Evolutionary conservation across 2,329 filamentous ascomycete species (phyloP), one percentile per base, ranked within the genome.

Genomic region (Berkeleyomyces basicola): DNA sequence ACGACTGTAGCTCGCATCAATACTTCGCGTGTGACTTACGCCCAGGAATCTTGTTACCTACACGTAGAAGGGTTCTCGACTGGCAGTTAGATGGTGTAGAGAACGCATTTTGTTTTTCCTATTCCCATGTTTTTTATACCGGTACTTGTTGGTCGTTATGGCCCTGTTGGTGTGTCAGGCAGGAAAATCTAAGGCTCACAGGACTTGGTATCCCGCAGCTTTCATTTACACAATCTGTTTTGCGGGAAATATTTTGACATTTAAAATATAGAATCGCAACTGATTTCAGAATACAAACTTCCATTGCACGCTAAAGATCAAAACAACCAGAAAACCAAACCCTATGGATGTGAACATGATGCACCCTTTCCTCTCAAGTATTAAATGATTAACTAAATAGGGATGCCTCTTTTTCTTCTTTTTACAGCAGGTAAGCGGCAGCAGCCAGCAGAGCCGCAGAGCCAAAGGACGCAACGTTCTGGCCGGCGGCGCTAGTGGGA

Each of bases 1-100:
- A 84, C 80, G 66, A 78, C 75, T 64, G 80, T 84, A 2, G 78
- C 78, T 1, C 72, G 71, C 11, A 62, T 65, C 16, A 61, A 65
- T 61, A 43, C 33, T 23, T 44, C 49, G 14, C 55, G 63, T 9
- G 61, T 57, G 7, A 44, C 3, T 5, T 40, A 61, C 10, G 61
- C 55, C 23, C 44, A 60, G 11, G 63, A 65, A n/a, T 36, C 57
- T 23, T 65, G 63, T 51, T 61, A 60, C 16, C 44, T 65, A 7
- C 58, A 65, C 49, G 63, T 65, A 4, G 63, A 65, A 53, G 51
- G 58, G 11, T 65, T 65, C 40, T 62, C 57, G 1, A 55, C 61
- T 23, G 63, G 63, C 36, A 62, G 63, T 43, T 65, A 61, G 39
- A 36, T 33, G 3, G 10, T 11, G 11, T 33, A 4, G 9, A 51